Base-by-base conservation (phyloP, 1,284 basidiomycete species). In the Marasmius sp. region DNA sequence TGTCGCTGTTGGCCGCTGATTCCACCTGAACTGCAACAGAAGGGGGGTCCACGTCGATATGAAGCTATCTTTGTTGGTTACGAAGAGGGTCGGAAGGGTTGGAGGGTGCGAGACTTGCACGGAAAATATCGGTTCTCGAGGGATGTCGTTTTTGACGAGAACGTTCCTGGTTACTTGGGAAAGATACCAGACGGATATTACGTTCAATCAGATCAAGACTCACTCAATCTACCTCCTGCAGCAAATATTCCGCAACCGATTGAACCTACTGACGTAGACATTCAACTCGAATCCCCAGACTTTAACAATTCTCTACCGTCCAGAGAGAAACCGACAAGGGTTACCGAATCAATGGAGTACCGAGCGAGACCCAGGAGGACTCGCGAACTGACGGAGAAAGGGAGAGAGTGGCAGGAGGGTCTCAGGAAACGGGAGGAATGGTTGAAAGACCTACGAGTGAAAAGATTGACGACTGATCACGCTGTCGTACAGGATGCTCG, bases 1-100 rank as follows among this genome's bases (percentile, higher is more conserved):
- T 71, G 70, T 39, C 59, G 64, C 14, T 70, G 69, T 37, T 73
- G 64, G 62, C 63, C 66, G 2, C 43, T 61, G 6, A 61, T 66
- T 2, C 69, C 70, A 11, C 33, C 49, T 1, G 68, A 74, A 58
- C 33, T 70, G 27, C 59, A 65, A 11, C 20, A 36, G 2, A 68
- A 72, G 60, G 66, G n/a, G n/a, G 66, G 61, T 34, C 54, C 60
- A 0, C 27, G 57, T 0, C 47, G 61, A 2, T 65, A 33, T 45
- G 50, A 62, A 49, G 56, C 48, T 1, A 62, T 62, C 20, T 59
- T 54, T 37, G 57, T 62, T n/a, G 61, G 61, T 0, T 64, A 64
- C 41, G 60, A 61, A 6, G 59, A 64, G 20, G 49, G 43, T 39
- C 41, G 34, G 0, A 50, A 58, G 2, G 62, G 62, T 20, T 64